Percentiles rank a stretch among this genome's conserved stretches.
These are phyloP conservation scores for Elaeis guineensis DNA, from an alignment of 176 grass and related monocot genomes.

Conservation along the genomic window DNA sequence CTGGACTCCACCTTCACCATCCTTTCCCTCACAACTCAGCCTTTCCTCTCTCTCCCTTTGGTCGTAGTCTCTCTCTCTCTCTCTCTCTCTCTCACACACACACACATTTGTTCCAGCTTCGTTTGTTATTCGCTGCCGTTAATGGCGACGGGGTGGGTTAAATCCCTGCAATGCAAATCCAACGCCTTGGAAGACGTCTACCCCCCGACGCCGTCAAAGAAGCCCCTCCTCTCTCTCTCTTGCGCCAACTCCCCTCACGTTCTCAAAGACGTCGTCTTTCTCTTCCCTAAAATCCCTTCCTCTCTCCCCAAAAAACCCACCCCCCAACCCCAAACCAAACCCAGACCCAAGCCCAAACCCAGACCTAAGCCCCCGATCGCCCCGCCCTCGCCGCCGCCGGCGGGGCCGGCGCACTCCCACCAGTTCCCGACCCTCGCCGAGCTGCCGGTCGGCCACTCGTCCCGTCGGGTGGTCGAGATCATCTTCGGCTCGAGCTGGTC, in stretches of 20 bases:
- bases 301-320: conserved; percentile 17
- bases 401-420: conserved; percentile 14
- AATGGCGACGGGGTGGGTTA: conserved; percentile 64
- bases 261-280: conserved; percentile 17
- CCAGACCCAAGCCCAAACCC: conserved; percentile 4
- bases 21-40: too few species aligned
- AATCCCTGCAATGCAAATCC: conserved; percentile 78
- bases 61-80: too few species aligned
- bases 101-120: conserved; percentile 8
- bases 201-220: conserved; percentile 27
- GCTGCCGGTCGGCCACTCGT: conserved; percentile 70
- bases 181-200: conserved; percentile 62
- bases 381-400: conserved; percentile 19
- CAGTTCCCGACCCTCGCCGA: conserved; percentile 59
- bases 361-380: neutral
- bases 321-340: conserved; percentile 18
- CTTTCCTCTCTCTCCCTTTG: too few species aligned
- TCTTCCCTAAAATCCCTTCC: conserved; percentile 16
- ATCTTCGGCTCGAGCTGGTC: conserved; percentile 87
- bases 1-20: too few species aligned
- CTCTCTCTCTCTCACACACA: neutral
- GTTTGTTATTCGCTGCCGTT: conserved; percentile 24
- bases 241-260: conserved; percentile 44
- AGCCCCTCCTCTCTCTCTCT: conserved; percentile 34
- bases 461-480: conserved; percentile 81